Evolutionary conservation across 805 yeast species (phyloP).

Genomic region (Ogataea parapolymorpha): DNA sequence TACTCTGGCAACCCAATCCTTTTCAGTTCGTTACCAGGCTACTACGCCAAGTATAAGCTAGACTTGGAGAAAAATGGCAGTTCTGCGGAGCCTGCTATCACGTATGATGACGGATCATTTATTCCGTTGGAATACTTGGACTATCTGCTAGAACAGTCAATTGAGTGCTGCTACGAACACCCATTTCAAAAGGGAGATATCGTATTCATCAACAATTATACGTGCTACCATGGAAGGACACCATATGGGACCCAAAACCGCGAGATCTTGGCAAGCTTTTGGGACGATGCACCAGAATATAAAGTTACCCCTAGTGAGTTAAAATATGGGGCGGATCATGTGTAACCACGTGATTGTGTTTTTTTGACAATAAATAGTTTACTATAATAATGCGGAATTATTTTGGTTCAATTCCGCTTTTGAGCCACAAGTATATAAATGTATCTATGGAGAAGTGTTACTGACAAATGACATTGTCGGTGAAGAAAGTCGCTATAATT

Average conservation of each 20-base stretch:
- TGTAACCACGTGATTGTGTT: neutral
- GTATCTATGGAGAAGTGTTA: neutral
- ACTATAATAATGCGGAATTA: neutral
- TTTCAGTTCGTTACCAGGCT: neutral
- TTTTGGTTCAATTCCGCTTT: neutral
- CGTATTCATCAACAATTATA: neutral
- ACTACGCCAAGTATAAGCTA: neutral
- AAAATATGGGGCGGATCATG: neutral
- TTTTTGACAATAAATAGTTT: no score
- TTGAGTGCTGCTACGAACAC: neutral
- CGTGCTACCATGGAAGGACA: neutral
- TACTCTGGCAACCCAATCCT: neutral
- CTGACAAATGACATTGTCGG: neutral
- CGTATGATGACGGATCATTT: no score
- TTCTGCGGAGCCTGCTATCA: neutral
- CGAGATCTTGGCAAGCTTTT: neutral
- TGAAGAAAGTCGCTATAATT: constrained; percentile 29
- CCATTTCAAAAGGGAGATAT: neutral
- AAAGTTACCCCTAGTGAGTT: neutral
- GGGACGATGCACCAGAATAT: neutral
- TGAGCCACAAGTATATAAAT: neutral
- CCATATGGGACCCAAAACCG: neutral
- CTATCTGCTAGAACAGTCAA: neutral
- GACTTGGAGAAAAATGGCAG: no score
- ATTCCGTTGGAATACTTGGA: no score